A percentile compares a stretch with the other conserved stretches of the same genome.
Conservation (phyloP, 2,329 filamentous ascomycete species). For the Aschersonia sp. region DNA sequence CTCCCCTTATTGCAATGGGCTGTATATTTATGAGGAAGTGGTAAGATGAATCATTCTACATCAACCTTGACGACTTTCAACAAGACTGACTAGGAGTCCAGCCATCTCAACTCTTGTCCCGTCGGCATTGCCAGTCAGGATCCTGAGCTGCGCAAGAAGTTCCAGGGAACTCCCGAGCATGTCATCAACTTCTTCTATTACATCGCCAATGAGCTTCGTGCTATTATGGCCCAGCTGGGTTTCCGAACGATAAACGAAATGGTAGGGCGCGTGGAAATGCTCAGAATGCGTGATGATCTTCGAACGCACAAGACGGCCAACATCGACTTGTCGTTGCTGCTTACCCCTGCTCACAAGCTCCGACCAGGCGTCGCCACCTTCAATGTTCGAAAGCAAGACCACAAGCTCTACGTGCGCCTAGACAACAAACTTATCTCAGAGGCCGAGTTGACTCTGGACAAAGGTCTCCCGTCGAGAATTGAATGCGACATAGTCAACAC, state of each 20-base stretch:
- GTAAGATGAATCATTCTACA: slow-evolving; percentile 16
- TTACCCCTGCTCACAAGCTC: slow-evolving; percentile 91
- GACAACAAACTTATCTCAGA: slow-evolving; percentile 97
- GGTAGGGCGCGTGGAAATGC: slow-evolving; percentile 80
- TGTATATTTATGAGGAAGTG: slow-evolving; percentile 91
- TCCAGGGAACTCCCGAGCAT: slow-evolving; percentile 82
- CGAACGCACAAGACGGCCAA: slow-evolving; percentile 81
- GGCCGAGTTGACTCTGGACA: slow-evolving; percentile 86
- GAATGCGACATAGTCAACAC: slow-evolving; percentile 97
- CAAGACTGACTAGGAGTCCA: background rate
- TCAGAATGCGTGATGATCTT: slow-evolving; percentile 79
- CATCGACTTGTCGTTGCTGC: slow-evolving; percentile 81
- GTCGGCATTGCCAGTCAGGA: slow-evolving; percentile 95
- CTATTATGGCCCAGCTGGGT: slow-evolving; percentile 92
- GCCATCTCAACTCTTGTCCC: slow-evolving; percentile 54
- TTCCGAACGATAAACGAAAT: slow-evolving; percentile 96
- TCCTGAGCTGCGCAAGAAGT: slow-evolving; percentile 87
- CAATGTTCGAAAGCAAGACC: slow-evolving; percentile 96
- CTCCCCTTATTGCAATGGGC: slow-evolving; percentile 89
- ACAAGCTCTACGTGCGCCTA: slow-evolving; percentile 79
- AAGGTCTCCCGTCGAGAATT: slow-evolving; percentile 81
- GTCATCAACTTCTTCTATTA: slow-evolving; percentile 99
- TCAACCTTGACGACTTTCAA: too few species aligned
- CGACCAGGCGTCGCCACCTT: slow-evolving; percentile 90
- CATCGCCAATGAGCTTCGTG: slow-evolving; percentile 84